Evolutionary conservation across 2,329 filamentous ascomycete genomes (phyloP).

Genomic region (Metarhizium rileyi): DNA sequence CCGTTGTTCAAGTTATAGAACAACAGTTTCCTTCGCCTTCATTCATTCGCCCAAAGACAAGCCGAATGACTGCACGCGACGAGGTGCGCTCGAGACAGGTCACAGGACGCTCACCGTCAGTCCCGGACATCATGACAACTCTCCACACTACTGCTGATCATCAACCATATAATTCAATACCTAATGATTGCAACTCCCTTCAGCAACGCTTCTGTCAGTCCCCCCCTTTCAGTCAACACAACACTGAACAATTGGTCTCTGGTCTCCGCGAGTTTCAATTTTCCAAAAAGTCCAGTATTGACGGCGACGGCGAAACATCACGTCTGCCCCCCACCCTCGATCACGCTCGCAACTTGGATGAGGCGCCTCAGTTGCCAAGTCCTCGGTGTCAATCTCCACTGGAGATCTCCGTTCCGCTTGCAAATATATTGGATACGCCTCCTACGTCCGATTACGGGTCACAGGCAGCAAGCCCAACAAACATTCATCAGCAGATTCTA

Average conservation of each 20-base stretch:
- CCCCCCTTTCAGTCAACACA: conserved; percentile 16
- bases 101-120: conserved; percentile 19
- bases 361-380: conserved; percentile 16
- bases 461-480: conserved; percentile 1
- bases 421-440: conserved; percentile 20
- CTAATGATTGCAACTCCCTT: conserved; percentile 6
- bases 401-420: conserved; percentile 10
- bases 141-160: conserved; percentile 5
- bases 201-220: conserved; percentile 10
- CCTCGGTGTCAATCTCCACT: conserved; percentile 17
- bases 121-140: conserved; percentile 11
- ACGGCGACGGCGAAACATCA: conserved; percentile 16
- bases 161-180: conserved; percentile 8
- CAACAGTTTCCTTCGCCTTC: conserved; percentile 40
- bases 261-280: conserved; percentile 28
- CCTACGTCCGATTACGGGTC: conserved; percentile 18
- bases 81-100: conserved; percentile 27
- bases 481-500: conserved; percentile 11
- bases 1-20: conserved; percentile 15
- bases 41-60: conserved; percentile 45
- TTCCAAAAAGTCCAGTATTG: conserved; percentile 20
- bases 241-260: conserved; percentile 15
- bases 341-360: conserved; percentile 11
- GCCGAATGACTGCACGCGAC: conserved; percentile 47
- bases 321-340: conserved; percentile 14